Evolutionary conservation across 495 filamentous ascomycete species (phyloP).

Genomic region (Friedmanniomyces endolithicus): DNA sequence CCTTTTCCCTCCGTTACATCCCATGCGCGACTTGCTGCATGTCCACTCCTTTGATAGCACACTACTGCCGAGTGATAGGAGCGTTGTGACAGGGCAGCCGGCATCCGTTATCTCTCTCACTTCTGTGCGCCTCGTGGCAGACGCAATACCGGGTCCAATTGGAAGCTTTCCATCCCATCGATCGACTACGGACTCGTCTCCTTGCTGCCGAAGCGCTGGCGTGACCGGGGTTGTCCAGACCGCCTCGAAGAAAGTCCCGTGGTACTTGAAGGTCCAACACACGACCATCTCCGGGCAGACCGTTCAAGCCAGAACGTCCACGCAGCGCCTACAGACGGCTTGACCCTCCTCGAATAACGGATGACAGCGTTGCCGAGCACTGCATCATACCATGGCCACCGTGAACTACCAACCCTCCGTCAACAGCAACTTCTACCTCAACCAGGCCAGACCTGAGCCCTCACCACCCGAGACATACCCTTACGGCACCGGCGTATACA

Average conservation of each 20-base stretch:
- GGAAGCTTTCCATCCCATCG: background rate
- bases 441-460: constrained; percentile 1
- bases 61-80: constrained; percentile 9
- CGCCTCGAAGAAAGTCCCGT: constrained; percentile 9
- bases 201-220: constrained; percentile 2
- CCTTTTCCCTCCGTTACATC: background rate
- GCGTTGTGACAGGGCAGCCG: background rate
- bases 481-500: constrained; percentile 2
- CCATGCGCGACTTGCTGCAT: background rate
- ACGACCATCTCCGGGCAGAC: background rate
- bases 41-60: constrained; percentile 13
- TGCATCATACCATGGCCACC: constrained; percentile 7
- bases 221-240: constrained; percentile 11
- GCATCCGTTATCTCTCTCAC: constrained; percentile 7
- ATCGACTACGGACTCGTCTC: constrained; percentile 4
- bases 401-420: background rate
- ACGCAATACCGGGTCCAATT: constrained; percentile 3
- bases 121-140: background rate
- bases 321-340: background rate
- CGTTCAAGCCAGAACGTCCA: background rate
- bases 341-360: background rate
- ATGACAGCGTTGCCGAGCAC: background rate
- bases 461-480: constrained; percentile 15
- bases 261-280: background rate
- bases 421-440: constrained; percentile 8